Conservation (phyloP, 2,329 filamentous ascomycete genomes). For the Cordyceps javanica region DNA sequence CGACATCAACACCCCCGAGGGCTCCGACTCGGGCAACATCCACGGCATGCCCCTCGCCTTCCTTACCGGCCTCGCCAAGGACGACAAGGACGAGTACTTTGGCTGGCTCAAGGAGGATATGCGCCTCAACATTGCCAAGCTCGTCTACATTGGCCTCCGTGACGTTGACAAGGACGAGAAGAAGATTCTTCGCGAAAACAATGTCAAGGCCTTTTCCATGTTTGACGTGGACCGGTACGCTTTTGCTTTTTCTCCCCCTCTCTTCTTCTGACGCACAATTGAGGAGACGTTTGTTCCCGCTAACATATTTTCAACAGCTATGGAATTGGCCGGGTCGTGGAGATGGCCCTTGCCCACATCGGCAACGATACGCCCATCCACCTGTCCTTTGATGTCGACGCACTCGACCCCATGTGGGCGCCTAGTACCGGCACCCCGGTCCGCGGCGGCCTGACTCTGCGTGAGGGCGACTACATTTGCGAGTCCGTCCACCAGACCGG, state of each 20-base stretch:
- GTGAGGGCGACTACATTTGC: slow-evolving; percentile 96
- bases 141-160: slow-evolving; percentile 93
- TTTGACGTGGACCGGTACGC: slow-evolving; percentile 86
- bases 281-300: background rate
- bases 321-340: slow-evolving; percentile 92
- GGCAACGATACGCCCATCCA: slow-evolving; percentile 94
- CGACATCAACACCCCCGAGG: slow-evolving; percentile 96
- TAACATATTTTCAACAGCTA: slow-evolving; percentile 46
- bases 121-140: slow-evolving; percentile 65
- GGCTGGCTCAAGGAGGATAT: slow-evolving; percentile 81
- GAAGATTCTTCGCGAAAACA: slow-evolving; percentile 78
- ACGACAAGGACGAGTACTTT: slow-evolving; percentile 73
- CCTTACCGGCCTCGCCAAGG: slow-evolving; percentile 74
- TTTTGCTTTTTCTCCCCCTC: too few relatives aligned
- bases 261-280: background rate
- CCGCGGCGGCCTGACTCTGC: slow-evolving; percentile 82
- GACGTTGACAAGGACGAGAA: slow-evolving; percentile 95
- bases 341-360: slow-evolving; percentile 97
- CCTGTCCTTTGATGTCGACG: slow-evolving; percentile 94
- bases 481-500: slow-evolving; percentile 79
- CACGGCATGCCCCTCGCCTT: slow-evolving; percentile 98
- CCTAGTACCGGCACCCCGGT: slow-evolving; percentile 95
- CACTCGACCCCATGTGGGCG: slow-evolving; percentile 91
- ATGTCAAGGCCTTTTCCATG: slow-evolving; percentile 97
- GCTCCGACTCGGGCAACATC: slow-evolving; percentile 83